Evolutionary conservation across 257 asterid species (phyloP), one percentile per base, ranked within the genome.

Genomic region (Striga asiatica): DNA sequence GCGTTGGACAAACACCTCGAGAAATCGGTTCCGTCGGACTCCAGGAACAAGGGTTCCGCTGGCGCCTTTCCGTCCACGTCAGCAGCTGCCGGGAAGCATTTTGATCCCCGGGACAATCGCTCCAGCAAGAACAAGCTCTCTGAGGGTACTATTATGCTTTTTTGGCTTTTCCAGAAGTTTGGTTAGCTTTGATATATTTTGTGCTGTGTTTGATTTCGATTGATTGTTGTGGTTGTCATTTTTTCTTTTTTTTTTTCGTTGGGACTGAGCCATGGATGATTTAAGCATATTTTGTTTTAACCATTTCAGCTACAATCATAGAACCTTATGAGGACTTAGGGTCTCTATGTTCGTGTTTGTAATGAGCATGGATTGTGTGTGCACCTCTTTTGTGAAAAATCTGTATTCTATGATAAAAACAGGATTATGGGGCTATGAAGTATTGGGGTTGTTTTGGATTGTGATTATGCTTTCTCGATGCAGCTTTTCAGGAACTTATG

Each of bases 1-100:
- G 89, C 81, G 42, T 74, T 91, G 78, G 96, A 87, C 78, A 87
- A 84, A 61, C 94, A 91, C 55, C 70, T 91, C 77, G 95, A 91
- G 82, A 91, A 82, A 76, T 84, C 94, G 2, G 79, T 96, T 8
- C 85, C 92, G 3, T 89, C 98, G 13, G 78, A 95, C 17, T 82
- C 96, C 23, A 79, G 89, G 50, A 83, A 71, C 70, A 88, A 88
- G 70, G 79, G 78, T 31, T 72, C 91, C 19, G 62, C 75, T 41
- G 64, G 66, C 22, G 70, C 79, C 54, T 69, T 74, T 16, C 72
- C 95, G 13, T 85, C 92, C 51, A 74, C 85, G 47, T 78, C 94
- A 48, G 58, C 79, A 24, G 70, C 70, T 35, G 66, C 64, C 28
- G 85, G 86, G 6, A 80, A 81, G 70, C 79, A 76, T 46, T 32